Base-by-base conservation (phyloP, 1,139 yeast species). In the Entelexis paramagnoliae region DNA sequence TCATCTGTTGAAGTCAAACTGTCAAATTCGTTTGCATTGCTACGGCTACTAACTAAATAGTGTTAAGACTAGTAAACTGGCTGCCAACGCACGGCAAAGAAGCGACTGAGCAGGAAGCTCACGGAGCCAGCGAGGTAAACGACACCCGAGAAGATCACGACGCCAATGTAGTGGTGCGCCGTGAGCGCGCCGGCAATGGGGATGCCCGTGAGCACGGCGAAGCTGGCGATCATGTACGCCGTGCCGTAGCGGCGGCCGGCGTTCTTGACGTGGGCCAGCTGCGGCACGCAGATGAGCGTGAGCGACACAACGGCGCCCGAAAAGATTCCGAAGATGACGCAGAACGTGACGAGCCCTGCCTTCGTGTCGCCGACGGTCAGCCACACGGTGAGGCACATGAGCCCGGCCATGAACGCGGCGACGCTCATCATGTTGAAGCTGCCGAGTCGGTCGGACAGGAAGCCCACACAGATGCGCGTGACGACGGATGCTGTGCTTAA, bases 241-340 rank as follows among this genome's bases (percentile, higher is more conserved):
- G 85, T 80, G 0, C 88, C 85, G 61, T 79, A 82, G 28, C 83
- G 73, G 60, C 76, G 79, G 29, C 89, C 89, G 60, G 81, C 81
- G 52, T 74, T 76, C 41, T 78, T 78, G 1, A 82, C 78, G 47
- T 74, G 74, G 42, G 86, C 79, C 20, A 83, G 78, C 63, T 81
- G 87, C 0, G 72, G 67, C 19, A 73, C 64, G 55, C 73, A 68
- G 4, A 71, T 73, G 0, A 79, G 77, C 0, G 74, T 68, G 55
- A 76, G 55, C 20, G 79, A 69, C 47, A 76, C 66, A 5, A 75
- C 69, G 0, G 78, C 70, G 9, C 78, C 77, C 30, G 74, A 68
- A 64, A 73, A 73, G 58, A 78, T 72, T 0, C 86, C 86, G 55
- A 77, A 77, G 17, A 78, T 54, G 1, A 72, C 72, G 0, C 77